Base-by-base conservation (phyloP, 768 basidiomycete species). In the Auricularia sp. region DNA sequence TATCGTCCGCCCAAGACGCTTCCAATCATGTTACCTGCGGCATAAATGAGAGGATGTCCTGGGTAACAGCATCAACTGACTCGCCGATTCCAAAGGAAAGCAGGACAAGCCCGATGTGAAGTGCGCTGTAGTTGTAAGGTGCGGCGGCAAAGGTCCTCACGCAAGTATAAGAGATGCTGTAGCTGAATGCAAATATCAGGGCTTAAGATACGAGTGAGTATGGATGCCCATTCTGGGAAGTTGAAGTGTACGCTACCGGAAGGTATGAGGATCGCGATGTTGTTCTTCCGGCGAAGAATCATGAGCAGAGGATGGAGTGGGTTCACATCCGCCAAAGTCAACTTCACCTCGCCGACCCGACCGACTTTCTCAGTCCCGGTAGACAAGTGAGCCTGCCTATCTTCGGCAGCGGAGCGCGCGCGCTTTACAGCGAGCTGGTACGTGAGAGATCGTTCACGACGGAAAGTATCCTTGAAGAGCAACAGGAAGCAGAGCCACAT, bases 391-490 rank as follows among this genome's bases (percentile, higher is more conserved):
- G 42, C 36, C 33, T 34, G 5, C 56, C 59, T 18, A 5, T 60
- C 39, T 7, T 72, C 67, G 11, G 72, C 74, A 4, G 56, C 56
- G 18, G 18, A 4, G 18, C 34, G 56, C 29, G 56, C 56, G 56
- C 78, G 75, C 66, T 77, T 81, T 51, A 90, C 75, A 0, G 86
- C 85, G 43, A 79, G 78, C 71, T 90, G 89, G 72, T 94, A 96
- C 2, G 84, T 83, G 29, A 89, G 74, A 63, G 91, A 94, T 54
- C 94, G 86, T 70, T 93, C 90, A 63, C 81, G 77, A 18, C 92
- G 83, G 76, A 90, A 95, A 0, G 91, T 91, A 69, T 95, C 92
- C 65, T 82, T 83, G 77, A 93, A 90, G 71, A 87, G 77, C 34
- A 87, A 72, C 39, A 87, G 63, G 73, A 91, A 90, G 23, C 79